Percentiles rank a stretch among this genome's conserved stretches.
These are phyloP conservation scores for Typha latifolia DNA, from an alignment of 176 grass and related monocot genomes.

Conservation along the genomic window DNA sequence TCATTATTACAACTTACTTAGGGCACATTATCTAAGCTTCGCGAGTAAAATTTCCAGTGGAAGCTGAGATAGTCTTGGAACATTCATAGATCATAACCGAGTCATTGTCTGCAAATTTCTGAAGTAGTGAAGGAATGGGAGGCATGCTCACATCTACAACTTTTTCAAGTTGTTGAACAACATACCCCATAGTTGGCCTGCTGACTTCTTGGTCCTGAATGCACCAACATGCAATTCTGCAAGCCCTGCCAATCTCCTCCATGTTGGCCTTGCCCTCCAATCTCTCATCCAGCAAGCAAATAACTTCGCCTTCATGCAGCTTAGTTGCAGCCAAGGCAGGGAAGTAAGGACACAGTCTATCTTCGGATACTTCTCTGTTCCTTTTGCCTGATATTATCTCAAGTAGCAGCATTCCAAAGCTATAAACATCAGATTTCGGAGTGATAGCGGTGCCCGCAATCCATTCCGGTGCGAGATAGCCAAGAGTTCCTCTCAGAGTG, in stretches of 20 bases:
- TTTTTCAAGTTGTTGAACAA: conserved; percentile 44
- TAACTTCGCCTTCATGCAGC: conserved; percentile 27
- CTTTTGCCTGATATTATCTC: conserved; percentile 43
- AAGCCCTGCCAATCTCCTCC: conserved; percentile 39
- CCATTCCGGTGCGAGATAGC: conserved; percentile 55
- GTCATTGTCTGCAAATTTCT: conserved; percentile 21
- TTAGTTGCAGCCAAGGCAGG: conserved; percentile 30
- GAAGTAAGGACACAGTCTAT: conserved; percentile 24
- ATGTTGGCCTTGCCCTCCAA: conserved; percentile 17
- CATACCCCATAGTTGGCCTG: conserved; percentile 45
- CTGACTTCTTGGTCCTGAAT: conserved; percentile 20
- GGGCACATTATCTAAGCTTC: too few relatives aligned
- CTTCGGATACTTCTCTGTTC: conserved; percentile 14
- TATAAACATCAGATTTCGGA: conserved; percentile 49
- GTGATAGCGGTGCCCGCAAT: conserved; percentile 28
- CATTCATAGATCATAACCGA: background rate
- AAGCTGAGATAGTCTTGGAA: too few relatives aligned
- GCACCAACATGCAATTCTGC: conserved; percentile 34
- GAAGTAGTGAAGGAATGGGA: conserved; percentile 30
- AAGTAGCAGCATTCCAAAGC: conserved; percentile 38
- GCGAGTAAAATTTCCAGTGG: too few relatives aligned
- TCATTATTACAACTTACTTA: too few relatives aligned
- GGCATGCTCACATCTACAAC: conserved; percentile 22
- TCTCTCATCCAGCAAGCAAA: conserved; percentile 37
- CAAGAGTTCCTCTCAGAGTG: conserved; percentile 54